Evolutionary conservation across 2,329 filamentous ascomycete species (phyloP), one percentile per base, ranked within the genome.

Genomic region (Hirsutella rhossiliensis): DNA sequence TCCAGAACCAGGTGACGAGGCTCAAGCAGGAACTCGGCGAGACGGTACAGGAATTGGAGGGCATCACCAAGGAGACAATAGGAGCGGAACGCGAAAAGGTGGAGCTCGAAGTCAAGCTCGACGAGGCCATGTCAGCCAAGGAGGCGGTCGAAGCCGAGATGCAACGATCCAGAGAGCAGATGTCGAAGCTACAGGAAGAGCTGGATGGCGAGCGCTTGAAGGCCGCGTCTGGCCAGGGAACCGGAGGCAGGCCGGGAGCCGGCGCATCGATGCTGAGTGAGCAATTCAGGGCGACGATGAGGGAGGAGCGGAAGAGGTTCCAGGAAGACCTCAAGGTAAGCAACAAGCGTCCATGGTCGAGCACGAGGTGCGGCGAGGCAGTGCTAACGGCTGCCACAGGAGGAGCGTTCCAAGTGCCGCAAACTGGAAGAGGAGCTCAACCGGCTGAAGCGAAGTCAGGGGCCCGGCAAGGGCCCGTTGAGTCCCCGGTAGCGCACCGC

Each of bases 301-400:
- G 72, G 52, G 71, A 73, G 55, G 72, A 76, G 62, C 66, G 72
- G 50, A 74, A 67, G 63, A 73, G 69, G 59, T 75, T 73, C 61
- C 71, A 75, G 49, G 71, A 75, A 49, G 73, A 74, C 46, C 54
- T 76, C 36, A 65, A 61, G 62, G 71, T 73, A 56, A 54, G 69
- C 54, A 28, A 36, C 28, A 11, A 20, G 1, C 11, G 13, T 31
- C 18, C 38, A 43, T 13, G 17, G 31, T 11, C 12, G 29, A 19
- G 19, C 11, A 30, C 28, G 17, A 17, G 18, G 19, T 40, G 23
- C 23, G 5, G 23, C 23, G 23, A 27, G 23, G 23, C 23, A 8
- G 41, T 43, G 13, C 62, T 67, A 54, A 68, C 52, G 32, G 44
- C 5, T 4, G 2, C n/a, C 44, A 45, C 45, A 75, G 71, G 69